A percentile compares a stretch with the other conserved stretches of the same genome.
phyloP scores from a whole-genome alignment of 2,329 filamentous ascomycete species.

The Blumeria graminis region DNA sequence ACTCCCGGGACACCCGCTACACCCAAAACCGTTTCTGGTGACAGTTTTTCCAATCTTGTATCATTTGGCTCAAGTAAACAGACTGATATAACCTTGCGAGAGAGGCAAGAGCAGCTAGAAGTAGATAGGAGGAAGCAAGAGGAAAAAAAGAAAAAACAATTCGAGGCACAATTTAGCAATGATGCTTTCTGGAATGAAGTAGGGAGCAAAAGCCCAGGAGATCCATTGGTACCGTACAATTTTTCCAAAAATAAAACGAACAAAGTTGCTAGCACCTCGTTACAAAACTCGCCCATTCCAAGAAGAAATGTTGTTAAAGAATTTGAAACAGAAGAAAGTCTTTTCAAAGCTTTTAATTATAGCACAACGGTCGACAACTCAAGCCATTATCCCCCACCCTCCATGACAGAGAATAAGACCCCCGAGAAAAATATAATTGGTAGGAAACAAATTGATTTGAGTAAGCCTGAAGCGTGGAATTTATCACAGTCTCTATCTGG shows the following conservation, averaged over 20 bases:
- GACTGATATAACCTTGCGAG: conserved; percentile 52
- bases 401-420: conserved; percentile 16
- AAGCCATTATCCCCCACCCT: conserved; percentile 36
- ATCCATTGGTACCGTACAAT: conserved; percentile 3
- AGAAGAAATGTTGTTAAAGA: conserved; percentile 3
- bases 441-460: conserved; percentile 23
- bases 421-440: conserved; percentile 18
- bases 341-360: conserved; percentile 43
- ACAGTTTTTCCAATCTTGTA: conserved; percentile 60
- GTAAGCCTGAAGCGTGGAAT: conserved; percentile 29
- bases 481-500: conserved; percentile 9
- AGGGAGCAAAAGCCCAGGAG: conserved; percentile 24
- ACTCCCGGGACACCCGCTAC: conserved; percentile 8
- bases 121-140: conserved; percentile 47
- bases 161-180: conserved; percentile 57
- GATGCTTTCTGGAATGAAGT: conserved; percentile 54
- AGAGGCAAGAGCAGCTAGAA: conserved; percentile 46
- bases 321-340: conserved; percentile 28
- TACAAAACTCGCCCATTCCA: conserved; percentile 10
- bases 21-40: conserved; percentile 23
- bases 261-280: no score
- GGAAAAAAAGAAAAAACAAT: conserved; percentile 43
- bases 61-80: conserved; percentile 31
- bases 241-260: no score
- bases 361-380: conserved; percentile 42